Percentiles rank a stretch among this genome's conserved stretches.
Evolutionary conservation across 2,329 filamentous ascomycete genomes (phyloP).

Genomic region (Neopestalotiopsis sp.): DNA sequence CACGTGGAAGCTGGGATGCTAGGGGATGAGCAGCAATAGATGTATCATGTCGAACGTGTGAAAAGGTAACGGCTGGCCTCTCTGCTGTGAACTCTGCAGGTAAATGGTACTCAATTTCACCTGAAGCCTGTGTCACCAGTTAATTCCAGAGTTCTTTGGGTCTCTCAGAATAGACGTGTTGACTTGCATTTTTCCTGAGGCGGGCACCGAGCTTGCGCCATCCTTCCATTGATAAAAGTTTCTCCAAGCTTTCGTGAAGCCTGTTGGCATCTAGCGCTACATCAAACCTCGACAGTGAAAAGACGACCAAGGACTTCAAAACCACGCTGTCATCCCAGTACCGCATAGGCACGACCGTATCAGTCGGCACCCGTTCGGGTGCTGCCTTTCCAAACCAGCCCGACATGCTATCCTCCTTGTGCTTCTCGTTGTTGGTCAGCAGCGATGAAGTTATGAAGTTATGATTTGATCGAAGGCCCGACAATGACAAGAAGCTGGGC

Average conservation of each 20-base stretch:
- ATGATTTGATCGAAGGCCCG: no score
- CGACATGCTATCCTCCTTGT: not conserved
- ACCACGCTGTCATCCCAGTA: conserved; percentile 34
- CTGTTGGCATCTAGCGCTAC: conserved; percentile 31
- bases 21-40: conserved; percentile 47
- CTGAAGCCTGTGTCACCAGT: conserved; percentile 25
- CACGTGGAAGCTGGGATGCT: conserved; percentile 41
- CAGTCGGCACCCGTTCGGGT: conserved; percentile 19
- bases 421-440: not conserved
- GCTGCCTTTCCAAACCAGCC: conserved; percentile 20
- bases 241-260: conserved; percentile 26
- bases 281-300: conserved; percentile 34
- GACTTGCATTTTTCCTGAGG: conserved; percentile 17
- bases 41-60: conserved; percentile 41
- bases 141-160: not conserved
- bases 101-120: conserved; percentile 47
- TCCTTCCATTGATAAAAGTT: conserved; percentile 25
- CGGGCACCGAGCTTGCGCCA: conserved; percentile 33
- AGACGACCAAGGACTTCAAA: conserved; percentile 28
- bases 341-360: conserved; percentile 30
- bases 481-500: no score
- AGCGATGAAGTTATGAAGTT: not conserved
- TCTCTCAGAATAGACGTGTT: not conserved
- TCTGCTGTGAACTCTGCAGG: conserved; percentile 42
- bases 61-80: conserved; percentile 48